phyloP scores from a whole-genome alignment of 192 early-diverging fungal species.

The Coemansia sp. region DNA sequence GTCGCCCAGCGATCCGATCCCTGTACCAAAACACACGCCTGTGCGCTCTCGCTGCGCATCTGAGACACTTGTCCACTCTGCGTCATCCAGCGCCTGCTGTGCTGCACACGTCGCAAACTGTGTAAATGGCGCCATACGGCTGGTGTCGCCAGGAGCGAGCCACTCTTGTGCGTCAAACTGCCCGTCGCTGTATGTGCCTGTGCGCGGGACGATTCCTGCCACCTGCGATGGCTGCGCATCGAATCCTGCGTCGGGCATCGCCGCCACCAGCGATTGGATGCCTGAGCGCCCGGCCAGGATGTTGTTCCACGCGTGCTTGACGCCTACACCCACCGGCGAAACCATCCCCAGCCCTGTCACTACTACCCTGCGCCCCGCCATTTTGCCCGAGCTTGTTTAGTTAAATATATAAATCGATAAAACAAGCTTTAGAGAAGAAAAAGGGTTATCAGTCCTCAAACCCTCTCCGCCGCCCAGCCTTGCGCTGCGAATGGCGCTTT shows the following conservation, averaged over 20 bases:
- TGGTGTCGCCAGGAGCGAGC: constrained; percentile 71
- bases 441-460: constrained; percentile 46
- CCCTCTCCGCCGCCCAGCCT: constrained; percentile 58
- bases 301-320: constrained; percentile 64
- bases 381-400: constrained; percentile 16
- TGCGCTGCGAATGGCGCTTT: constrained; percentile 63
- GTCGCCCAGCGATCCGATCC: constrained; percentile 91
- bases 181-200: constrained; percentile 53
- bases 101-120: constrained; percentile 84
- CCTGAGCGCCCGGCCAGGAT: constrained; percentile 74
- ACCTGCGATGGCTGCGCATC: constrained; percentile 72
- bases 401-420: constrained; percentile 88
- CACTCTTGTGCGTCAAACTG: constrained; percentile 71
- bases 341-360: constrained; percentile 94
- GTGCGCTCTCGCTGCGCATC: constrained; percentile 59
- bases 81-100: constrained; percentile 80
- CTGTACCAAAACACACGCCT: constrained; percentile 93
- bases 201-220: constrained; percentile 64
- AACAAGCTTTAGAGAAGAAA: constrained; percentile 72
- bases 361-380: constrained; percentile 66
- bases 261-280: constrained; percentile 59
- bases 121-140: constrained; percentile 78
- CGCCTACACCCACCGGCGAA: constrained; percentile 82
- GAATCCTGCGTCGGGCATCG: constrained; percentile 43
- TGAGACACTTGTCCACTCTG: constrained; percentile 64